These are phyloP conservation scores for Erythrobasidium hasegawianum DNA, from an alignment of 1,284 basidiomycete species.

Conservation along the genomic window DNA sequence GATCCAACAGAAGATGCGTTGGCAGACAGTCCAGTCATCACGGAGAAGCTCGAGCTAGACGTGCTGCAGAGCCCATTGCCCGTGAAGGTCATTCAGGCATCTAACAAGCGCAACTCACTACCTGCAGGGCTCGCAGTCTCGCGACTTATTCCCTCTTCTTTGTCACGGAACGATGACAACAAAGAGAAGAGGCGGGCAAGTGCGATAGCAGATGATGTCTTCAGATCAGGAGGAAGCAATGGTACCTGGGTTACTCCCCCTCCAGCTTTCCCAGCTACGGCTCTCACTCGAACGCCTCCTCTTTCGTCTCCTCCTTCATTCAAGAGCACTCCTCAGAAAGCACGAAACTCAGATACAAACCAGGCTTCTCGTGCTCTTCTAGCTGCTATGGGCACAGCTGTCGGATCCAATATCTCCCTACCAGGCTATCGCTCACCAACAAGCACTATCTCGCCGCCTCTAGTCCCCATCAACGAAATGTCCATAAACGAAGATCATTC, in stretches of 20 bases:
- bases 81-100: background rate
- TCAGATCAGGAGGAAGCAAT: background rate
- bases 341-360: background rate
- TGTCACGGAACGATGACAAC: background rate
- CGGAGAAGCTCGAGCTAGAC: background rate
- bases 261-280: constrained; percentile 3
- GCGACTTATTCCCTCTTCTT: background rate
- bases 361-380: constrained; percentile 5
- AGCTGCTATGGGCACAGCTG: constrained; percentile 1
- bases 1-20: background rate
- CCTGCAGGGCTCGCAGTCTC: background rate
- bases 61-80: background rate
- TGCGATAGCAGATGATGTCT: background rate
- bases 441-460: background rate
- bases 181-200: constrained; percentile 1
- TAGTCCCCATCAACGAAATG: background rate
- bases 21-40: background rate
- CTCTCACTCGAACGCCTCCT: background rate
- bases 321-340: background rate
- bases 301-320: background rate
- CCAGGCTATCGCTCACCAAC: constrained; percentile 1
- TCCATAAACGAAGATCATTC: background rate
- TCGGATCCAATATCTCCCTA: background rate
- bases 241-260: constrained; percentile 1
- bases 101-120: background rate